Base-by-base conservation (phyloP, 2,329 filamentous ascomycete genomes). In the Pezicula carpinea region DNA sequence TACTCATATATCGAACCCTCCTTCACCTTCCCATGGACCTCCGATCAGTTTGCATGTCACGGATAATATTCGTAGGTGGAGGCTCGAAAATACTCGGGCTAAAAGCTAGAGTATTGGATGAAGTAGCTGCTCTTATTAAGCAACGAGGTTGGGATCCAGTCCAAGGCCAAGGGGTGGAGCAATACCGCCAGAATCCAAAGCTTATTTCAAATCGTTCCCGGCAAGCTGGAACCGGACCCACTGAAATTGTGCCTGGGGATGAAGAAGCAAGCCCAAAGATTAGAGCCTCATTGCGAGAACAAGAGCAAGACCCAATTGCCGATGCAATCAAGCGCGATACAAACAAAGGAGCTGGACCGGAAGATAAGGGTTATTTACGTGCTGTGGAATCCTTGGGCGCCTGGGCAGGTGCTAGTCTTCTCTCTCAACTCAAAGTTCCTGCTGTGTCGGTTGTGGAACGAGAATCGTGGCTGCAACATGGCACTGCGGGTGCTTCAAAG, bases 51-150 rank as follows among this genome's bases (percentile, higher is more conserved):
- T 96, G 92, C 65, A 93, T 96, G 82, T 83, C 90, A 1, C 86
- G 92, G 33, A 87, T 97, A 39, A 73, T 96, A 14, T 87, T 99
- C 60, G 85, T 85, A 0, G 93, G 93, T 26, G 89, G 89, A 2
- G 86, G 86, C 40, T 82, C 89, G 5, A 78, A 78, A 21, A 82
- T 96, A 7, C 77, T 91, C 1, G 93, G 93, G 1, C 69, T 99
- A 21, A 89, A 88, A 54, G 74, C 77, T 19, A 81, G 92, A 21
- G 76, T 96, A 32, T 68, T 96, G 26, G 78, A 85, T 47, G 91
- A 97, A 58, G 68, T 97, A 1, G 75, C 77, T 4, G 67, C 70
- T 1, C 69, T 96, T 1, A 75, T 93, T 5, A 72, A 82, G 14
- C 70, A 75, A 38, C 73, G 82, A 52, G 87, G 89, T 6, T 97